A percentile compares a stretch with the other conserved stretches of the same genome.
Evolutionary conservation across 495 filamentous ascomycete genomes (phyloP).

Genomic region (Parathielavia appendiculata): DNA sequence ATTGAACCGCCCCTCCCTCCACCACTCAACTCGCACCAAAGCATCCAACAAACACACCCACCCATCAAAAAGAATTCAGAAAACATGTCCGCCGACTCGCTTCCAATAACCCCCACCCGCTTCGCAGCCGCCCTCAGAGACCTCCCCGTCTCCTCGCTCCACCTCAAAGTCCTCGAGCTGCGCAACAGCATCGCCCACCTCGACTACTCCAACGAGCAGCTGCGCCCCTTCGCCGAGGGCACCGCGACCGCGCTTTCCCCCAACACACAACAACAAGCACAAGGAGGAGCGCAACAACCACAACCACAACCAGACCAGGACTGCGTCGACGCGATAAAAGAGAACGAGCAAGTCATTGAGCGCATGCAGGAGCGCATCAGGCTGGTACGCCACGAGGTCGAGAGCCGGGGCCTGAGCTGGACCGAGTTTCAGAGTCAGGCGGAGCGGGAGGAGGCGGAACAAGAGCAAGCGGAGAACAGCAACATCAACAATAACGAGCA

Average conservation of each 20-base stretch:
- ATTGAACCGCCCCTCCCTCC: too few relatives aligned
- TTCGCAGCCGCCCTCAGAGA: constrained; percentile 70
- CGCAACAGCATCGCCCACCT: constrained; percentile 80
- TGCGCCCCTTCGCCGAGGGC: constrained; percentile 55
- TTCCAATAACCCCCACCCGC: constrained; percentile 55
- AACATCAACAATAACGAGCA: background rate
- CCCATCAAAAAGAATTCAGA: background rate
- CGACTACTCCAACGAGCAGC: constrained; percentile 67
- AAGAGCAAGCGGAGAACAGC: constrained; percentile 10
- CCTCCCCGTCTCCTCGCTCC: constrained; percentile 64
- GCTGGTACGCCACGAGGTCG: constrained; percentile 67
- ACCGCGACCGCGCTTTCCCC: constrained; percentile 18
- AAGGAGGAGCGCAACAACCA: background rate
- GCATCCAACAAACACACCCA: background rate
- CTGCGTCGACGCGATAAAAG: constrained; percentile 62
- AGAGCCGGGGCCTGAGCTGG: constrained; percentile 68
- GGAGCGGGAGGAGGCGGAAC: background rate
- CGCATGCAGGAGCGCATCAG: constrained; percentile 68
- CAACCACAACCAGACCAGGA: constrained; percentile 48
- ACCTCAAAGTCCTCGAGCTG: constrained; percentile 76
- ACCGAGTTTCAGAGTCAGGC: constrained; percentile 44
- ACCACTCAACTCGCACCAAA: background rate
- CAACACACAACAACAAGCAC: constrained; percentile 15
- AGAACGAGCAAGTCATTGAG: constrained; percentile 70
- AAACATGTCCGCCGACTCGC: constrained; percentile 44